Conservation (phyloP, 2,329 filamentous ascomycete species). For the Zymoseptoria crescenta region DNA sequence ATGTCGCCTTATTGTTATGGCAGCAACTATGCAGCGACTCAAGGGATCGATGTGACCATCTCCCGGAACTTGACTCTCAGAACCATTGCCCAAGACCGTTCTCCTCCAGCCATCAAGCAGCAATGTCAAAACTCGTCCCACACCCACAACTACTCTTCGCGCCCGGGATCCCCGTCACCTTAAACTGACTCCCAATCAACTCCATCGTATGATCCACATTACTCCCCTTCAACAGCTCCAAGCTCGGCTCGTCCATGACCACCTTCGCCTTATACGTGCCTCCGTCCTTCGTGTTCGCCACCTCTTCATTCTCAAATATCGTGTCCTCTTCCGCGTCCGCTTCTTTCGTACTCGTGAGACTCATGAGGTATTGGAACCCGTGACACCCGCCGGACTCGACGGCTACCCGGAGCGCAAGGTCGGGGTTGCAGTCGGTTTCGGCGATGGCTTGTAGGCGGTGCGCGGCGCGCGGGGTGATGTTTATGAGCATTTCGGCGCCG, state of each 20-base stretch:
- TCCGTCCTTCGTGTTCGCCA: conserved; percentile 28
- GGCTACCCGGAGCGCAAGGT: conserved; percentile 79
- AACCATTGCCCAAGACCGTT: too few relatives aligned
- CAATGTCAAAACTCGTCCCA: conserved; percentile 93
- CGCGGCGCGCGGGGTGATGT: conserved; percentile 75
- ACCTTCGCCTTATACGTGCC: conserved; percentile 59
- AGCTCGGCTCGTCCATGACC: conserved; percentile 76
- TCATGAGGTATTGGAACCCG: conserved; percentile 96
- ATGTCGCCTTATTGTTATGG: too few relatives aligned
- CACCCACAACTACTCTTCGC: conserved; percentile 95
- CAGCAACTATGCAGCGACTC: too few relatives aligned
- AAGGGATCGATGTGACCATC: too few relatives aligned
- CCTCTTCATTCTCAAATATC: conserved; percentile 62
- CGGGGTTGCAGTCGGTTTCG: conserved; percentile 53
- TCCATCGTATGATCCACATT: conserved; percentile 96
- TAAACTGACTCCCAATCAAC: conserved; percentile 90
- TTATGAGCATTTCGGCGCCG: conserved; percentile 73
- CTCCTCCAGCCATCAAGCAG: conserved; percentile 31
- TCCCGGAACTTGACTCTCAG: too few relatives aligned
- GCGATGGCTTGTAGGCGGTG: conserved; percentile 61
- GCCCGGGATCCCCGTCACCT: conserved; percentile 85
- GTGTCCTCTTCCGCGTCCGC: conserved; percentile 72
- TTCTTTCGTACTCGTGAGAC: conserved; percentile 55
- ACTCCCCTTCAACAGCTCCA: conserved; percentile 85
- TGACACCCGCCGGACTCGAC: conserved; percentile 94